phyloP scores from a whole-genome alignment of 2,329 filamentous ascomycete genomes.

The Juglanconis oblonga region DNA sequence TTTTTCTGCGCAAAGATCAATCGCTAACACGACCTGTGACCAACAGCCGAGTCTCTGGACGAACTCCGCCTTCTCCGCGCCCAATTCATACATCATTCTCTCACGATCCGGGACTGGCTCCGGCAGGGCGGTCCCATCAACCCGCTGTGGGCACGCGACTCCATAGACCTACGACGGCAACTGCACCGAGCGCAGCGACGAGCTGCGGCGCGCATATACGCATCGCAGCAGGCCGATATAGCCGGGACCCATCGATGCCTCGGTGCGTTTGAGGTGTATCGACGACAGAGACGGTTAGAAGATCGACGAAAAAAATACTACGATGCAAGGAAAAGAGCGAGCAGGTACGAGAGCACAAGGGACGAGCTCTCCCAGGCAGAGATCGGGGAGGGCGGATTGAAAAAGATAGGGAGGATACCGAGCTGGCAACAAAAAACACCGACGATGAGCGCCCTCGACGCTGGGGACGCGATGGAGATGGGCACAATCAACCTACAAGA shows the following conservation, averaged over 20 bases:
- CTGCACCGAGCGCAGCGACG: conserved; percentile 58
- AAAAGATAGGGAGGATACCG: conserved; percentile 1
- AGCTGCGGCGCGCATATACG: conserved; percentile 54
- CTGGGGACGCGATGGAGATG: conserved; percentile 17
- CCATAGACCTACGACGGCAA: conserved; percentile 44
- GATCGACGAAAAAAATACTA: conserved; percentile 29
- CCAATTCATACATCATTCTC: conserved; percentile 45
- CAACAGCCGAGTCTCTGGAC: conserved; percentile 48
- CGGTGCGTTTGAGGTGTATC: conserved; percentile 53
- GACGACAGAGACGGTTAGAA: conserved; percentile 39
- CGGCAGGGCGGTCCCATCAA: conserved; percentile 53
- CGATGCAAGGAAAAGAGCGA: conserved; percentile 26
- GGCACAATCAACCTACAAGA: conserved; percentile 9
- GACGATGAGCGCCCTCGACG: conserved; percentile 9
- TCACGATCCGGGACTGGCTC: conserved; percentile 53
- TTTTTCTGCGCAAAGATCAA: not conserved
- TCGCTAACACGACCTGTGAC: not conserved
- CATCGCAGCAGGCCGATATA: conserved; percentile 44
- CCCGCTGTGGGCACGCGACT: conserved; percentile 54
- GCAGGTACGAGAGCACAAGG: conserved; percentile 16
- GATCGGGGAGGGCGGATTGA: conserved; percentile 17
- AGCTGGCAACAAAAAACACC: conserved; percentile 18
- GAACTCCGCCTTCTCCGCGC: conserved; percentile 46
- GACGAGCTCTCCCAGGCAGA: conserved; percentile 20
- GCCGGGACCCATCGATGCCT: conserved; percentile 42